Conservation (phyloP, 192 early-diverging fungal species). For the Backusella westeae region DNA sequence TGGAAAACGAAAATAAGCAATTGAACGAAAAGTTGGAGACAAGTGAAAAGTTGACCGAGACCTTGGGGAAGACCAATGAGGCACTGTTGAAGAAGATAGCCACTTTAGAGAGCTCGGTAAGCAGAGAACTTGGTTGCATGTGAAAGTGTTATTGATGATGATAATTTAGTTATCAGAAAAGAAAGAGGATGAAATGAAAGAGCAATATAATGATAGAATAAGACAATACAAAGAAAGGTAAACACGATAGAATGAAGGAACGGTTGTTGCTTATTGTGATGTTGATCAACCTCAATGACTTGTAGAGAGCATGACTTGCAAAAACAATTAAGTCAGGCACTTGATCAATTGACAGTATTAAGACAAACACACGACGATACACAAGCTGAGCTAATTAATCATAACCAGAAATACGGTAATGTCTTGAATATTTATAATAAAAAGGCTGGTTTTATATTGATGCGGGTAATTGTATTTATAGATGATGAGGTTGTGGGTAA, state of each 20-base stretch:
- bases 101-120: slow-evolving; percentile 57
- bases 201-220: slow-evolving; percentile 79
- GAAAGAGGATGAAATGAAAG: slow-evolving; percentile 72
- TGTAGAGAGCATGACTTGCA: slow-evolving; percentile 77
- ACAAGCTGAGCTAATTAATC: slow-evolving; percentile 65
- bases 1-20: slow-evolving; percentile 53
- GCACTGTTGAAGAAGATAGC: slow-evolving; percentile 54
- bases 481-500: slow-evolving; percentile 78
- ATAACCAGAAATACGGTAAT: slow-evolving; percentile 59
- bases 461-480: slow-evolving; percentile 9
- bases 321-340: slow-evolving; percentile 76
- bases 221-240: slow-evolving; percentile 78
- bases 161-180: slow-evolving; percentile 49
- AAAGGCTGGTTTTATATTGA: background rate
- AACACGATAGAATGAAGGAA: background rate
- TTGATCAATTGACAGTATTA: slow-evolving; percentile 65
- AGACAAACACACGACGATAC: slow-evolving; percentile 70
- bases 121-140: background rate
- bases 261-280: background rate
- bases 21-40: slow-evolving; percentile 54
- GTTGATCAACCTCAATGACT: background rate
- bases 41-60: slow-evolving; percentile 42
- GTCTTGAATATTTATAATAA: background rate
- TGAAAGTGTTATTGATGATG: background rate
- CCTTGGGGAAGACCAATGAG: slow-evolving; percentile 45